These are phyloP conservation scores for Starmerella cellae DNA, from an alignment of 805 yeast species.

Conservation along the genomic window DNA sequence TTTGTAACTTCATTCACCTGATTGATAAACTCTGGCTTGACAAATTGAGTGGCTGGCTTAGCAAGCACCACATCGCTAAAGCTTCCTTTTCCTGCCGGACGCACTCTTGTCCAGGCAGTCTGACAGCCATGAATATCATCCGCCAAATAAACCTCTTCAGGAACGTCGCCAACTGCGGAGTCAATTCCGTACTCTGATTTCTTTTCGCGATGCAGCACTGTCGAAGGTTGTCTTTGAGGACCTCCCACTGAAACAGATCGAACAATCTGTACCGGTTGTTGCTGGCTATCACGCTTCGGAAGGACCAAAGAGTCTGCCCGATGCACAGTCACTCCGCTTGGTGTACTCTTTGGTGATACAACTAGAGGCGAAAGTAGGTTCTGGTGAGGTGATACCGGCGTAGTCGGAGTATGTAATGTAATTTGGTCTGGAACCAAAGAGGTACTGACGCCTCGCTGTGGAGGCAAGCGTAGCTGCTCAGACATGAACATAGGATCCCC, in stretches of 20 bases:
- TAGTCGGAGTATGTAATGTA: not conserved
- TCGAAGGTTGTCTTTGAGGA: slow-evolving; percentile 18
- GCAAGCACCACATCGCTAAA: slow-evolving; percentile 32
- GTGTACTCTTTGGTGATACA: not conserved
- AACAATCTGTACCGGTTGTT: slow-evolving; percentile 1
- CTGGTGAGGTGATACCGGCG: not conserved
- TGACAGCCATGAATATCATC: slow-evolving; percentile 1
- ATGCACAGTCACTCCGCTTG: not conserved
- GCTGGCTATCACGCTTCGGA: slow-evolving; percentile 14
- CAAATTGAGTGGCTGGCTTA: slow-evolving; percentile 23
- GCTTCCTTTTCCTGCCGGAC: slow-evolving; percentile 31
- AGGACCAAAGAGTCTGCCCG: slow-evolving; percentile 13
- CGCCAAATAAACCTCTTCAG: slow-evolving; percentile 18
- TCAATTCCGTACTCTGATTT: slow-evolving; percentile 1
- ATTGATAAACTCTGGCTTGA: slow-evolving; percentile 23
- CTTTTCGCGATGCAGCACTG: slow-evolving; percentile 18
- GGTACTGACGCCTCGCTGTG: slow-evolving; percentile 5
- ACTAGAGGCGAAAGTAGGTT: no score
- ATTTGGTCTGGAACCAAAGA: slow-evolving; percentile 12
- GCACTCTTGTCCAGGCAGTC: slow-evolving; percentile 18
- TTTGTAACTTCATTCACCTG: slow-evolving; percentile 3
- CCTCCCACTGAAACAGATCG: slow-evolving; percentile 20
- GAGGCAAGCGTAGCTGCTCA: not conserved
- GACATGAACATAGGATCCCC: not conserved
- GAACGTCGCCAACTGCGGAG: slow-evolving; percentile 7